These are phyloP conservation scores for Acacia pycnantha DNA, from an alignment of 331 rosid species.

Conservation along the genomic window DNA sequence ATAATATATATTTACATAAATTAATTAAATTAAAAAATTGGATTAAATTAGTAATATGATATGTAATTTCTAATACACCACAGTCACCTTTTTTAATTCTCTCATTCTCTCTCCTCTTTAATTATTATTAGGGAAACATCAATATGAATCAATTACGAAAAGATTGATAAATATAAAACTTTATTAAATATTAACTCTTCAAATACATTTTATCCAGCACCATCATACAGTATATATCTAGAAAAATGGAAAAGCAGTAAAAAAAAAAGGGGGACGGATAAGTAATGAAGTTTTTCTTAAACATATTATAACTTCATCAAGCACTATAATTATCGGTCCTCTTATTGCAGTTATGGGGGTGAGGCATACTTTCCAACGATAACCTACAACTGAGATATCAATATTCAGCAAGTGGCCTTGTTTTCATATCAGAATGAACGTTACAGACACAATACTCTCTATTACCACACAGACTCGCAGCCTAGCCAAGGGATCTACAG, in stretches of 20 bases:
- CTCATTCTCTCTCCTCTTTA: too few relatives aligned
- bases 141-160: too few relatives aligned
- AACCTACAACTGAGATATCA: constrained; percentile 22
- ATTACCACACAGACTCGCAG: constrained; percentile 22
- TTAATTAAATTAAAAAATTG: too few relatives aligned
- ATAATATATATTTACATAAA: too few relatives aligned
- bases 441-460: constrained; percentile 25
- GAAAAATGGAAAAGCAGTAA: not conserved
- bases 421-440: constrained; percentile 2
- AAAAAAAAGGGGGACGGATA: not conserved
- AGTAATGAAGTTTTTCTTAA: not conserved
- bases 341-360: constrained; percentile 32
- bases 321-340: constrained; percentile 1
- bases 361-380: not conserved
- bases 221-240: too few relatives aligned
- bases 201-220: too few relatives aligned
- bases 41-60: too few relatives aligned
- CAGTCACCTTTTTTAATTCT: too few relatives aligned
- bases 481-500: constrained; percentile 45
- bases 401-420: constrained; percentile 24
- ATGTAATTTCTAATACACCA: too few relatives aligned
- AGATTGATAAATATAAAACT: too few relatives aligned
- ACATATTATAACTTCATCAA: not conserved
- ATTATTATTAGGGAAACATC: too few relatives aligned
- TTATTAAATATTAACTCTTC: rapidly evolving